Evolutionary conservation across 768 basidiomycete species (phyloP).

Genomic region (Boletus tomentosulus): DNA sequence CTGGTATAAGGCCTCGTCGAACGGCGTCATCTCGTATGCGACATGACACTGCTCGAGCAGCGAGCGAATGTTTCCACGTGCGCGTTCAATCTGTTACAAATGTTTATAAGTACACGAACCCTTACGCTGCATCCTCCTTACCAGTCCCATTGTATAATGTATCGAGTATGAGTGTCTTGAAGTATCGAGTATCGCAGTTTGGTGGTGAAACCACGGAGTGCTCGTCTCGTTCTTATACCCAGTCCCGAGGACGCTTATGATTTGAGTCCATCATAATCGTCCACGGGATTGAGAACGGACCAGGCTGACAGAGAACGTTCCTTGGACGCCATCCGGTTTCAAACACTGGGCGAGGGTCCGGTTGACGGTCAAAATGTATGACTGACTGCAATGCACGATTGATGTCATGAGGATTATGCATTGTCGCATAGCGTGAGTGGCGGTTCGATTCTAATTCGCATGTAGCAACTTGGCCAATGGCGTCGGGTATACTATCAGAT

Average conservation of each 20-base stretch:
- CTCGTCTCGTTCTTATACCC: conserved; percentile 6
- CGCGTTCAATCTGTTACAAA: conserved; percentile 5
- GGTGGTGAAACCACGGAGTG: background rate
- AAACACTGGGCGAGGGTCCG: background rate
- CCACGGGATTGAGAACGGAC: background rate
- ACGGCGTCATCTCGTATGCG: conserved; percentile 7
- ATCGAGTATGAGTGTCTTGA: background rate
- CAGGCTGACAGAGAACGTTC: background rate
- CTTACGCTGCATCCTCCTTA: background rate
- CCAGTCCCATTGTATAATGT: conserved; percentile 7
- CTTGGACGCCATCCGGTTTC: background rate
- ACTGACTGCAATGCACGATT: background rate
- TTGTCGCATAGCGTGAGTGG: background rate
- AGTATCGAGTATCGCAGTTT: conserved; percentile 3
- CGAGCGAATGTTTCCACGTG: conserved; percentile 11
- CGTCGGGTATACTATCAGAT: background rate
- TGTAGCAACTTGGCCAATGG: too few relatives aligned
- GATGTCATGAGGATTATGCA: background rate
- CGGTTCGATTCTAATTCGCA: background rate
- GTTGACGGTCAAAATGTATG: background rate
- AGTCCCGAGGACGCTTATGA: background rate
- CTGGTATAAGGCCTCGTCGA: conserved; percentile 16
- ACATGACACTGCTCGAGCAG: conserved; percentile 17
- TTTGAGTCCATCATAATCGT: background rate
- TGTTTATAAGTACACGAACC: background rate